A percentile compares a stretch with the other conserved stretches of the same genome.
Conservation (phyloP, 1,284 basidiomycete species). For the Abortiporus biennis region DNA sequence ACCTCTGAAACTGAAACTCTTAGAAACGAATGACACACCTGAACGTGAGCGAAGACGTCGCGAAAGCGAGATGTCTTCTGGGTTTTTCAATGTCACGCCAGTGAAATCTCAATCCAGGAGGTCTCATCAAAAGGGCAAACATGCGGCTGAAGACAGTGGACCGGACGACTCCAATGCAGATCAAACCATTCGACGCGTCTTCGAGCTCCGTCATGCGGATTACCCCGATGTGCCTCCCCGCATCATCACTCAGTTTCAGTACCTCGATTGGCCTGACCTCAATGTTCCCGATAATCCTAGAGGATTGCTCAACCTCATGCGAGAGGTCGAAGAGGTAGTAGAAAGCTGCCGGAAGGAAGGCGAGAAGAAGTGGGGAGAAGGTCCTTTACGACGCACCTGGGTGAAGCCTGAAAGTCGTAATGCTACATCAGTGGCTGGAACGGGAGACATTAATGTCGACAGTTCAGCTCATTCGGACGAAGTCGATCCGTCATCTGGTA, state of each 20-base stretch:
- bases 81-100: slow-evolving; percentile 19
- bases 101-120: neutral
- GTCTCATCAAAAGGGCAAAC: slow-evolving; percentile 5
- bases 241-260: slow-evolving; percentile 77
- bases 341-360: slow-evolving; percentile 44
- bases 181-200: slow-evolving; percentile 58
- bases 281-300: slow-evolving; percentile 83
- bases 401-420: neutral
- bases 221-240: slow-evolving; percentile 56
- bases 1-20: slow-evolving; percentile 53
- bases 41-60: slow-evolving; percentile 21
- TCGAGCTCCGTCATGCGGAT: slow-evolving; percentile 57
- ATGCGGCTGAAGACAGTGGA: neutral
- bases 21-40: slow-evolving; percentile 46
- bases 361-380: slow-evolving; percentile 29
- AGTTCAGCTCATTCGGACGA: slow-evolving; percentile 12
- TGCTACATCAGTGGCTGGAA: neutral
- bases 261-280: slow-evolving; percentile 90
- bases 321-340: slow-evolving; percentile 52
- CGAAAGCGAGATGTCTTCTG: slow-evolving; percentile 27
- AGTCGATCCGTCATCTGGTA: slow-evolving; percentile 44
- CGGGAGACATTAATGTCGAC: slow-evolving; percentile 8
- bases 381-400: slow-evolving; percentile 15
- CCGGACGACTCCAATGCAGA: slow-evolving; percentile 3
- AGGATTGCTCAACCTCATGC: slow-evolving; percentile 67